Evolutionary conservation across 805 yeast genomes (phyloP).

Genomic region (Teunomyces kruisii): DNA sequence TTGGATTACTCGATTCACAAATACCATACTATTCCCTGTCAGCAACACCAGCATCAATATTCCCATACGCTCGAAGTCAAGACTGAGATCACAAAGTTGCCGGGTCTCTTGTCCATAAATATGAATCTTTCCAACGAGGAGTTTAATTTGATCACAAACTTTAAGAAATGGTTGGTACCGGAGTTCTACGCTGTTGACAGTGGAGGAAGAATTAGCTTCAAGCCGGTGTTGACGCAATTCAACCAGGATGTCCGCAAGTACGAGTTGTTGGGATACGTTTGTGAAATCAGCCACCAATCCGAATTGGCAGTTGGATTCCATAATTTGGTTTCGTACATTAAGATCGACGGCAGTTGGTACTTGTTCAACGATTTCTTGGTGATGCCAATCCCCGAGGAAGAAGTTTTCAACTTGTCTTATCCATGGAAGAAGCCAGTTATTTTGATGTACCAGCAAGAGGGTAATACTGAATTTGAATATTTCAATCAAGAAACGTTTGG

Average conservation of each 20-base stretch:
- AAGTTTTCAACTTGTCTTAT: slow-evolving; percentile 68
- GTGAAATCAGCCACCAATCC: slow-evolving; percentile 55
- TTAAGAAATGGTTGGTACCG: slow-evolving; percentile 59
- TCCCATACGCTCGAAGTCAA: slow-evolving; percentile 49
- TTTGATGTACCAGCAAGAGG: slow-evolving; percentile 59
- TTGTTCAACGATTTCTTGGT: slow-evolving; percentile 92
- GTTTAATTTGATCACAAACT: slow-evolving; percentile 48
- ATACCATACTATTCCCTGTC: slow-evolving; percentile 46
- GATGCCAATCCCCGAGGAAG: slow-evolving; percentile 67
- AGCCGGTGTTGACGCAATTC: slow-evolving; percentile 28
- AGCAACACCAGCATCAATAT: slow-evolving; percentile 42
- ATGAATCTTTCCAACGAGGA: slow-evolving; percentile 56
- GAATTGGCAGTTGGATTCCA: slow-evolving; percentile 42
- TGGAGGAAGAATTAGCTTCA: slow-evolving; percentile 36
- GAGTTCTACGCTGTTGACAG: slow-evolving; percentile 50
- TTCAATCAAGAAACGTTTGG: slow-evolving; percentile 23
- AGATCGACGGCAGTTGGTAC: slow-evolving; percentile 63
- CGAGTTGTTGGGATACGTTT: slow-evolving; percentile 67
- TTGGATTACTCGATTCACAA: slow-evolving; percentile 63
- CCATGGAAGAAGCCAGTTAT: slow-evolving; percentile 86
- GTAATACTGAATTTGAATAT: slow-evolving; percentile 48
- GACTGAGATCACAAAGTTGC: slow-evolving; percentile 52
- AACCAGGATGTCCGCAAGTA: slow-evolving; percentile 45
- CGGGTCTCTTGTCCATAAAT: slow-evolving; percentile 66
- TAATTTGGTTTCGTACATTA: slow-evolving; percentile 60